Evolutionary conservation across 2,329 filamentous ascomycete genomes (phyloP).

Genomic region (Alternaria solani): DNA sequence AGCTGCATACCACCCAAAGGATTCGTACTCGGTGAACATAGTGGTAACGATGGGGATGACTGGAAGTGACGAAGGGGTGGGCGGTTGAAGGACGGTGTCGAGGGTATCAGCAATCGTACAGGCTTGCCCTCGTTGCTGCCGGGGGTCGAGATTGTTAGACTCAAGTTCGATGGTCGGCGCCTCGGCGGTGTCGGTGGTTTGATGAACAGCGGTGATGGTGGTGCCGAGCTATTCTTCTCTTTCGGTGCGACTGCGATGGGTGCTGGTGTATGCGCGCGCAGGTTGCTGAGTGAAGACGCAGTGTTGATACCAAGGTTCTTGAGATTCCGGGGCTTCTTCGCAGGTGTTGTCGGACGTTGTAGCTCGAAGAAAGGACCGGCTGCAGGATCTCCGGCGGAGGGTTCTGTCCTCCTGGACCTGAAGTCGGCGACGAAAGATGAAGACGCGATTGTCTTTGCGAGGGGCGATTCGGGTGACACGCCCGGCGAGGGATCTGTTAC

Average conservation of each 20-base stretch:
- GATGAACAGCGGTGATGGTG: slow-evolving; percentile 78
- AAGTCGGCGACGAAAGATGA: slow-evolving; percentile 71
- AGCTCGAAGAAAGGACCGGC: slow-evolving; percentile 63
- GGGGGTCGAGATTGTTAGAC: slow-evolving; percentile 74
- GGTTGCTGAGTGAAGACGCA: slow-evolving; percentile 56
- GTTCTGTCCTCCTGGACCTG: slow-evolving; percentile 46
- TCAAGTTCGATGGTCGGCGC: slow-evolving; percentile 78
- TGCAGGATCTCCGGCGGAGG: slow-evolving; percentile 54
- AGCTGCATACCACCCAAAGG: slow-evolving; percentile 62
- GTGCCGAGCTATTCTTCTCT: slow-evolving; percentile 63
- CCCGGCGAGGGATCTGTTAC: slow-evolving; percentile 88
- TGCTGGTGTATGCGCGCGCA: slow-evolving; percentile 61
- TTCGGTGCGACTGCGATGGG: slow-evolving; percentile 60
- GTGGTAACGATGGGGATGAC: slow-evolving; percentile 67
- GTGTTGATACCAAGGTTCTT: slow-evolving; percentile 84
- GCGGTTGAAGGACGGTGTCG: slow-evolving; percentile 64
- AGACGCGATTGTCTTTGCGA: slow-evolving; percentile 74
- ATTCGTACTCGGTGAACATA: slow-evolving; percentile 61
- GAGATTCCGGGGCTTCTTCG: slow-evolving; percentile 79
- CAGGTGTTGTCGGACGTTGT: slow-evolving; percentile 60
- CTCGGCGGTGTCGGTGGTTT: slow-evolving; percentile 75
- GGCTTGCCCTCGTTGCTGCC: slow-evolving; percentile 65
- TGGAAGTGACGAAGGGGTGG: slow-evolving; percentile 66
- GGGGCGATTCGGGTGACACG: slow-evolving; percentile 89
- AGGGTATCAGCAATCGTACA: slow-evolving; percentile 65